Conservation (phyloP, 2,329 filamentous ascomycete species). For the Talaromyces funiculosus region DNA sequence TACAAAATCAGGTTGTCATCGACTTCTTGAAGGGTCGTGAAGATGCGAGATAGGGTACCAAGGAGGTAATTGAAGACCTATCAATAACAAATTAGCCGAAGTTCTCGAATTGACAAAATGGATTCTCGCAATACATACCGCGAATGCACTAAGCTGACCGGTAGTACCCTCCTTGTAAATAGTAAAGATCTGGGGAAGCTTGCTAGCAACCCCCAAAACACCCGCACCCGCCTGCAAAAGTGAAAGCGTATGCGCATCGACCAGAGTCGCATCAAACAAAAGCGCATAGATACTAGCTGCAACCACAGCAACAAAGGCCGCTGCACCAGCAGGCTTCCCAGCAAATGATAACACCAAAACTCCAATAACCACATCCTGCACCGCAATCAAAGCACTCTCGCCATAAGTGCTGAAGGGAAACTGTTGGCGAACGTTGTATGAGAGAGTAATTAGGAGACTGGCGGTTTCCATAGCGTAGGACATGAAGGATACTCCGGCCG, state of each 20-base stretch:
- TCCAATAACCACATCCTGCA: slow-evolving; percentile 86
- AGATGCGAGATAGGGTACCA: slow-evolving; percentile 89
- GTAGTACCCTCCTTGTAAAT: slow-evolving; percentile 83
- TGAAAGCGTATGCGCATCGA: slow-evolving; percentile 62
- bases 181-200: slow-evolving; percentile 85
- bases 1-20: slow-evolving; percentile 95
- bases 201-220: slow-evolving; percentile 76
- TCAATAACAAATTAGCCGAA: neutral
- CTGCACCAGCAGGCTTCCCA: slow-evolving; percentile 62
- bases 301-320: slow-evolving; percentile 71
- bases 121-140: slow-evolving; percentile 50
- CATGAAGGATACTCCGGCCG: slow-evolving; percentile 79
- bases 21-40: slow-evolving; percentile 95
- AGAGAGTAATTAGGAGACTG: slow-evolving; percentile 79
- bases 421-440: slow-evolving; percentile 84
- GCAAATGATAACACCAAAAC: slow-evolving; percentile 80
- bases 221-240: slow-evolving; percentile 82
- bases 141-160: slow-evolving; percentile 92
- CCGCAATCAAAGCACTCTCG: slow-evolving; percentile 85
- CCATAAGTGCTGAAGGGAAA: slow-evolving; percentile 97
- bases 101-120: neutral
- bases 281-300: slow-evolving; percentile 64
- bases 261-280: slow-evolving; percentile 56
- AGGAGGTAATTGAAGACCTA: slow-evolving; percentile 97
- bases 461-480: slow-evolving; percentile 89